Percentiles rank a stretch among this genome's conserved stretches.
These are phyloP conservation scores for Ganoderma leucocontextum DNA, from an alignment of 1,284 basidiomycete species.

Conservation along the genomic window DNA sequence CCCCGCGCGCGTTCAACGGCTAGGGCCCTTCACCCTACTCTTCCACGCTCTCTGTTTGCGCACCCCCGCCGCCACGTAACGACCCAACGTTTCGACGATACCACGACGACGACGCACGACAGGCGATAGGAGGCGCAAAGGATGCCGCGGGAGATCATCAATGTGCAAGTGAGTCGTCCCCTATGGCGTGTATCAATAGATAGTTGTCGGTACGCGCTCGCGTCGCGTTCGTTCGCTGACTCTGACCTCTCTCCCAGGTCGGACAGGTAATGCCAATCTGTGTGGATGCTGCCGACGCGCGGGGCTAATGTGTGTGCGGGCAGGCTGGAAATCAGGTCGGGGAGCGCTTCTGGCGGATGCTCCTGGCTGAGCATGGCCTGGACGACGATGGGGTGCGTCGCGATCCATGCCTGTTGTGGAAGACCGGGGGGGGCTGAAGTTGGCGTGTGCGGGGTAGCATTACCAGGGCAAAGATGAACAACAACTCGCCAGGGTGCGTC, in stretches of 20 bases:
- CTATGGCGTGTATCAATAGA: slow-evolving; percentile 2
- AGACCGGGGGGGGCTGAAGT: slow-evolving; percentile 10
- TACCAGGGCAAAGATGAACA: slow-evolving; percentile 58
- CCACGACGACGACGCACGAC: background rate
- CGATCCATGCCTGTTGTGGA: slow-evolving; percentile 13
- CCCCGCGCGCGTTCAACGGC: slow-evolving; percentile 9
- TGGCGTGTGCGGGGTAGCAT: slow-evolving; percentile 41
- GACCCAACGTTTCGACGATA: background rate
- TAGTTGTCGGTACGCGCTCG: background rate
- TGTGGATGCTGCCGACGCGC: slow-evolving; percentile 1
- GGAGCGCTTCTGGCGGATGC: slow-evolving; percentile 80
- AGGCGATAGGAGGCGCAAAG: background rate
- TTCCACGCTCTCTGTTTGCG: slow-evolving; percentile 11
- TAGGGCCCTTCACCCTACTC: slow-evolving; percentile 24
- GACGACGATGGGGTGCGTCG: slow-evolving; percentile 70
- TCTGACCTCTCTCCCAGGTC: slow-evolving; percentile 13
- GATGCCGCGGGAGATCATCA: slow-evolving; percentile 34
- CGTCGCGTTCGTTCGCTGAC: slow-evolving; percentile 10
- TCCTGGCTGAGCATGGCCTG: slow-evolving; percentile 84
- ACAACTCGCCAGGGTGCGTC: slow-evolving; percentile 54
- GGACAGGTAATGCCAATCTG: slow-evolving; percentile 27
- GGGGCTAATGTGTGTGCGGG: slow-evolving; percentile 11
- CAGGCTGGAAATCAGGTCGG: slow-evolving; percentile 82
- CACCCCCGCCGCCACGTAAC: slow-evolving; percentile 2
- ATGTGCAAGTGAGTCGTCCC: slow-evolving; percentile 28